Conservation (phyloP, 768 basidiomycete genomes). For the Macrolepiota albuminosa region DNA sequence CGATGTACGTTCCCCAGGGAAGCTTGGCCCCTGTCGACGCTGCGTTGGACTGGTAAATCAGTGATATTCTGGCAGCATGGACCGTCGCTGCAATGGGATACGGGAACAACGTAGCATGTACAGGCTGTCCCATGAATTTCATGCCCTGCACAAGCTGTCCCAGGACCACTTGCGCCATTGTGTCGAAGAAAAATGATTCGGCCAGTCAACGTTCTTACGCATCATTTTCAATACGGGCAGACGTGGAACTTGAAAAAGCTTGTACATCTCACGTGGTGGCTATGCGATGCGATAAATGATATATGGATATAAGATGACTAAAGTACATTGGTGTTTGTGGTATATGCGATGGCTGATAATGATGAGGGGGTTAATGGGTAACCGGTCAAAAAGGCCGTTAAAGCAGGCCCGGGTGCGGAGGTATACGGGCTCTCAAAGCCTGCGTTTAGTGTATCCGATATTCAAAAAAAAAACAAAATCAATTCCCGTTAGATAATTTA, state of each 20-base stretch:
- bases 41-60: slow-evolving; percentile 37
- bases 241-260: too few species aligned
- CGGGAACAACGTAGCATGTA: slow-evolving; percentile 36
- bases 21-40: slow-evolving; percentile 17
- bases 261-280: too few species aligned
- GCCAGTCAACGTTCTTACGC: too few species aligned
- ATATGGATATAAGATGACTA: not conserved
- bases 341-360: not conserved
- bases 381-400: too few species aligned
- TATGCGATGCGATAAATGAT: too few species aligned
- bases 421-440: not conserved
- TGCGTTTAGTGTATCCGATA: not conserved
- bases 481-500: slow-evolving; percentile 8
- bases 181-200: too few species aligned
- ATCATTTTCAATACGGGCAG: too few species aligned
- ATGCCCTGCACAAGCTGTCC: slow-evolving; percentile 6
- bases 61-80: slow-evolving; percentile 40
- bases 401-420: too few species aligned
- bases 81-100: slow-evolving; percentile 35
- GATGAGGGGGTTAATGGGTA: not conserved
- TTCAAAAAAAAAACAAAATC: not conserved
- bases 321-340: not conserved
- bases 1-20: slow-evolving; percentile 40
- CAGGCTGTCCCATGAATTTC: slow-evolving; percentile 19
- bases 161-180: not conserved